Conservation (phyloP, 257 asterid species). For the Plectranthus barbatus region DNA sequence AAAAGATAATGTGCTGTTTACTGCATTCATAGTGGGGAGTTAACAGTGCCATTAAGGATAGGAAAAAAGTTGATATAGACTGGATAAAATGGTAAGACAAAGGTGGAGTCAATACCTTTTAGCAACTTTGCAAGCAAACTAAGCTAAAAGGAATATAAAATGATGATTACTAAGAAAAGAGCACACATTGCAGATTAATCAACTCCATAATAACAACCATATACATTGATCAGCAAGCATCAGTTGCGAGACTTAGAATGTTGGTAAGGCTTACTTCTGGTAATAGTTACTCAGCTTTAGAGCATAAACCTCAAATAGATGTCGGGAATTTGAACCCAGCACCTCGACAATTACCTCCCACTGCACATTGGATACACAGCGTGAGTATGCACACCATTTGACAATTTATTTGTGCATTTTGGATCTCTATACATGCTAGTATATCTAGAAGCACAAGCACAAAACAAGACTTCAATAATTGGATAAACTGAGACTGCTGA, state of each 20-base stretch:
- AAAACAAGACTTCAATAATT: not conserved
- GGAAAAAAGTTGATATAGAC: not conserved
- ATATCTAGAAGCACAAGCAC: not conserved
- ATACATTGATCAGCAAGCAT: not conserved
- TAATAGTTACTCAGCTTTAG: slow-evolving; percentile 66
- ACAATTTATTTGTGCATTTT: not conserved
- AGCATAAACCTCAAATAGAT: slow-evolving; percentile 82
- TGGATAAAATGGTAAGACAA: not conserved
- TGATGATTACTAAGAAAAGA: not conserved
- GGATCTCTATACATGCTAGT: not conserved
- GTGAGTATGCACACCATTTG: slow-evolving; percentile 13
- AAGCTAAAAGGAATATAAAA: not conserved
- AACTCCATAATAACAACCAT: not conserved
- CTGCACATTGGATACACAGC: slow-evolving; percentile 39
- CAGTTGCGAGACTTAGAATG: not conserved
- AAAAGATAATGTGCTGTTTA: not conserved
- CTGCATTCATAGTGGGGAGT: not conserved
- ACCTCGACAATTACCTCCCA: slow-evolving; percentile 70
- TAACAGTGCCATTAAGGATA: not conserved
- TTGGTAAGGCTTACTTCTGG: slow-evolving; percentile 55
- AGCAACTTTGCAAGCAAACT: not conserved
- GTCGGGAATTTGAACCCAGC: slow-evolving; percentile 79
- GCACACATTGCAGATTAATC: not conserved
- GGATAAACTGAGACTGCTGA: slow-evolving; percentile 16
- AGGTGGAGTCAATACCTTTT: not conserved